These are phyloP conservation scores for Suhomyces xylopsoci DNA, from an alignment of 805 yeast genomes.

Conservation along the genomic window DNA sequence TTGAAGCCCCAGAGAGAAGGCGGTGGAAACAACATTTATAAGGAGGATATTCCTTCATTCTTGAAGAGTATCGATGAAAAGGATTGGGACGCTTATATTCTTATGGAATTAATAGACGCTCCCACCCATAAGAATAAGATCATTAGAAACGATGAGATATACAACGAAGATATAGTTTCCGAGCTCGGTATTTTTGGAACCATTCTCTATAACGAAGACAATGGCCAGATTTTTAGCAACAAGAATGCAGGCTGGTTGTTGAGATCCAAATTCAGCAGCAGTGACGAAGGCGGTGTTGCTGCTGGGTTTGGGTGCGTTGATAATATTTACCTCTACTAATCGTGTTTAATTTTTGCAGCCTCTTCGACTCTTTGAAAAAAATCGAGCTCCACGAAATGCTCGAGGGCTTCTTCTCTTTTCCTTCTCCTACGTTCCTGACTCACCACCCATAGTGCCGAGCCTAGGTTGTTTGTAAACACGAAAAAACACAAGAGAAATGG, in stretches of 20 bases:
- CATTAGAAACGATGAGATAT: slow-evolving; percentile 60
- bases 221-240: slow-evolving; percentile 58
- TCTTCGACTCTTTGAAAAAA: neutral
- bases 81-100: slow-evolving; percentile 86
- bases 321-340: slow-evolving; percentile 57
- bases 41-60: slow-evolving; percentile 77
- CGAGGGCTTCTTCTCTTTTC: neutral
- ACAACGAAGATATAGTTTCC: slow-evolving; percentile 73
- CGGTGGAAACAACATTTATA: slow-evolving; percentile 94
- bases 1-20: slow-evolving; percentile 98
- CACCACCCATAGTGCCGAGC: slow-evolving; percentile 65
- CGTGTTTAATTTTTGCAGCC: neutral
- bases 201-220: slow-evolving; percentile 63
- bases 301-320: slow-evolving; percentile 99
- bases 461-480: slow-evolving; percentile 55
- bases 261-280: slow-evolving; percentile 81
- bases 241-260: slow-evolving; percentile 79
- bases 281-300: slow-evolving; percentile 98
- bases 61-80: slow-evolving; percentile 54
- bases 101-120: slow-evolving; percentile 91
- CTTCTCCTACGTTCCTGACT: slow-evolving; percentile 19
- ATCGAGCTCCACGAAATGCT: neutral
- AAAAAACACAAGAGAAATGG: slow-evolving; percentile 55
- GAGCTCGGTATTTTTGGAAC: slow-evolving; percentile 93
- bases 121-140: slow-evolving; percentile 67